A percentile compares a stretch with the other conserved stretches of the same genome.
Conservation (phyloP, 2,329 filamentous ascomycete genomes). For the Botrytis elliptica region DNA sequence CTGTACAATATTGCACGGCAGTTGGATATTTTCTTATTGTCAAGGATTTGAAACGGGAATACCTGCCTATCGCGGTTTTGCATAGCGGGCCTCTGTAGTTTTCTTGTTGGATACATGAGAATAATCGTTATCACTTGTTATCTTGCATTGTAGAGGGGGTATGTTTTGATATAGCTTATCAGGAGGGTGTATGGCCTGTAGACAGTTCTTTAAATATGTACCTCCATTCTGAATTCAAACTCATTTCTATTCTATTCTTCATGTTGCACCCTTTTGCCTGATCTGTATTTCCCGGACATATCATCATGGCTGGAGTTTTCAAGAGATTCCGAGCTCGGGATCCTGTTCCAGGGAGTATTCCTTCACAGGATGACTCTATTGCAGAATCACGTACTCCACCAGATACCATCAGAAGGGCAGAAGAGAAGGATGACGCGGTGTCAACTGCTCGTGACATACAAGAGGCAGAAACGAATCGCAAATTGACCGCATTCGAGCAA, state of each 20-base stretch:
- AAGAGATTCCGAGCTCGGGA: background rate
- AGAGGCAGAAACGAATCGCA: slow-evolving; percentile 26
- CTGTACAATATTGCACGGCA: background rate
- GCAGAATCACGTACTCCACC: background rate
- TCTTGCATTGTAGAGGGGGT: background rate
- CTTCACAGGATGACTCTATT: background rate
- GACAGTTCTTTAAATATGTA: background rate
- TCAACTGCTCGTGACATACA: slow-evolving; percentile 20
- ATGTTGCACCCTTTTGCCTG: background rate
- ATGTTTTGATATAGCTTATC: background rate
- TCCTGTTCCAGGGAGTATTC: background rate
- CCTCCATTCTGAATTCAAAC: background rate
- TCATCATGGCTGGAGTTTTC: slow-evolving; percentile 9
- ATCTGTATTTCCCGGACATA: background rate
- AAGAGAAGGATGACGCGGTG: slow-evolving; percentile 18
- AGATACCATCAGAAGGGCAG: background rate
- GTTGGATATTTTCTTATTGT: background rate
- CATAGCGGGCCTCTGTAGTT: background rate
- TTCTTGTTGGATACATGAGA: background rate
- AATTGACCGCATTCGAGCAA: slow-evolving; percentile 24
- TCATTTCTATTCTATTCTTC: background rate
- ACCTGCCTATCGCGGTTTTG: slow-evolving; percentile 1
- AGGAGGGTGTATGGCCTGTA: background rate
- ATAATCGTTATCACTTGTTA: background rate
- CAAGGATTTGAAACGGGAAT: background rate